Percentiles rank a stretch among this genome's conserved stretches.
These are phyloP conservation scores for Colletotrichum nymphaeae DNA, from an alignment of 2,329 filamentous ascomycete species.

Conservation along the genomic window DNA sequence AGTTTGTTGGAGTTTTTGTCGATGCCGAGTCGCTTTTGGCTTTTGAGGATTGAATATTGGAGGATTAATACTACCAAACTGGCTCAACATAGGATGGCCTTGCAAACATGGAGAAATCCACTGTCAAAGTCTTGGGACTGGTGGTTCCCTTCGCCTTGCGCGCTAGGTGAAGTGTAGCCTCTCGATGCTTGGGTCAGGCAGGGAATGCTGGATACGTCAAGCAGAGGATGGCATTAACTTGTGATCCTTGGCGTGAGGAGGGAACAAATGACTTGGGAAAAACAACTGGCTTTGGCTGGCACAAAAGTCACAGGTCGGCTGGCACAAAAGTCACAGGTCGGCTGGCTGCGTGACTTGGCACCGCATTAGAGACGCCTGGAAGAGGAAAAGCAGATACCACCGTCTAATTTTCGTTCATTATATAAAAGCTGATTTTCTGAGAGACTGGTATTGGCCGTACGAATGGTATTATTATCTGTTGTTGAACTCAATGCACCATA, in stretches of 20 bases:
- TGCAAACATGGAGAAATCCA: not conserved
- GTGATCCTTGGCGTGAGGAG: not conserved
- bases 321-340: constrained; percentile 11
- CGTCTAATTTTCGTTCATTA: constrained; percentile 26
- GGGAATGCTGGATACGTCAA: not conserved
- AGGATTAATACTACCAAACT: constrained; percentile 25
- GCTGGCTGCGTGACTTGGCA: constrained; percentile 12
- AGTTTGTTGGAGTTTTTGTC: constrained; percentile 28
- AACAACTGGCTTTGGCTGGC: constrained; percentile 9
- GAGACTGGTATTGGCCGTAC: not conserved
- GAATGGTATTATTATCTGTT: too few relatives aligned
- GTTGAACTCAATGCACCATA: not conserved
- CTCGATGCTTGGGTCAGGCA: not conserved
- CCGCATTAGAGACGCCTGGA: constrained; percentile 31
- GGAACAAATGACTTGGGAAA: not conserved
- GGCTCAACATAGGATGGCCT: not conserved
- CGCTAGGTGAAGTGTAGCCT: not conserved
- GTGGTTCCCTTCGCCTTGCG: not conserved
- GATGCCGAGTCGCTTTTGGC: not conserved
- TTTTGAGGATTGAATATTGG: not conserved
- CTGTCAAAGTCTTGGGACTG: not conserved
- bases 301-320: constrained; percentile 4
- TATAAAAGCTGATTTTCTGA: constrained; percentile 11
- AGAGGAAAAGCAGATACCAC: constrained; percentile 33
- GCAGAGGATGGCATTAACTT: not conserved